Evolutionary conservation across 2,329 filamentous ascomycete species (phyloP).

Genomic region (Colletotrichum filicis): DNA sequence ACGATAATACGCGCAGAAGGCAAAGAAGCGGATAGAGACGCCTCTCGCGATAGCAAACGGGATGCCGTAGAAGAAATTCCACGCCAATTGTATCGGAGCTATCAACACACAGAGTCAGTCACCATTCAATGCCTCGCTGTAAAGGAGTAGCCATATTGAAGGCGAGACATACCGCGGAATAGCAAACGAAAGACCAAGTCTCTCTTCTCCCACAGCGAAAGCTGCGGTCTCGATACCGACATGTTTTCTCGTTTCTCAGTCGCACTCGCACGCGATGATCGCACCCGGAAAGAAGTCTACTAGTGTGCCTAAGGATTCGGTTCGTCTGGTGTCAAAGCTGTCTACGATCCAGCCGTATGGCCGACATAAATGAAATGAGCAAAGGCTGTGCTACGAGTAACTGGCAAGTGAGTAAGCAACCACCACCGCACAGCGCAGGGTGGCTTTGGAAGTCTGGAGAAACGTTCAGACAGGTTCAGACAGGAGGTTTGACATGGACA

Average conservation of each 20-base stretch:
- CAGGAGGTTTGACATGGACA: background rate
- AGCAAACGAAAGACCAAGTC: conserved; percentile 30
- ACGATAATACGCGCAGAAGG: conserved; percentile 36
- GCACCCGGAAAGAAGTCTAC: background rate
- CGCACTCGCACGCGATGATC: background rate
- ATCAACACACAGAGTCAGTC: background rate
- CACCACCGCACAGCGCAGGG: background rate
- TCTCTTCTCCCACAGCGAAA: conserved; percentile 37
- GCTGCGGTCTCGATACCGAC: conserved; percentile 33
- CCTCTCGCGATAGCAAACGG: conserved; percentile 35
- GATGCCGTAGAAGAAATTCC: conserved; percentile 24
- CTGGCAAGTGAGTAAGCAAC: background rate
- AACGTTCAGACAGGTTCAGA: background rate
- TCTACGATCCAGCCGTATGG: background rate
- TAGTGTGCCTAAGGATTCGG: background rate
- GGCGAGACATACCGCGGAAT: conserved; percentile 30
- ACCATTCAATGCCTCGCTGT: background rate
- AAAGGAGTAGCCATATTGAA: background rate
- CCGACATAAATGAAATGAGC: conserved; percentile 4
- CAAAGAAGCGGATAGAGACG: conserved; percentile 34
- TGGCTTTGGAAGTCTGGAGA: background rate
- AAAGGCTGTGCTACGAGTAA: background rate
- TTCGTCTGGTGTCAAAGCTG: conserved; percentile 25
- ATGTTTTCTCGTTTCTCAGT: background rate
- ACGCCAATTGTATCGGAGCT: conserved; percentile 32